A percentile compares a stretch with the other conserved stretches of the same genome.
Conservation (phyloP, 2,329 filamentous ascomycete species). For the Lachnellula suecica region DNA sequence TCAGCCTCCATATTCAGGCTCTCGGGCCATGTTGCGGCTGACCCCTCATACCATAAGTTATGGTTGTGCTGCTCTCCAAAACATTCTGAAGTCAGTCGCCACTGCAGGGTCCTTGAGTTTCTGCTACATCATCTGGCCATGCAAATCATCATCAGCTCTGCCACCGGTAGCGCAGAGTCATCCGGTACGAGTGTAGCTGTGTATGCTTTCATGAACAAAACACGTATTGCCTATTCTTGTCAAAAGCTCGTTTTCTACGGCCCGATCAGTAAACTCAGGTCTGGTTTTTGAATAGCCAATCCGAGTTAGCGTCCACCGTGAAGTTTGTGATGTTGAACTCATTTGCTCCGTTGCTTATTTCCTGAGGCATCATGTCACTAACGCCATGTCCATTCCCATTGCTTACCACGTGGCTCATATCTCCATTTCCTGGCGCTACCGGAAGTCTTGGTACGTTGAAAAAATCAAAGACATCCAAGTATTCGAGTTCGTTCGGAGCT, state of each 20-base stretch:
- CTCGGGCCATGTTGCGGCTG: neutral
- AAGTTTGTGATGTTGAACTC: conserved; percentile 79
- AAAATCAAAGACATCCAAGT: conserved; percentile 90
- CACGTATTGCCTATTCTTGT: neutral
- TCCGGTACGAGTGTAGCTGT: neutral
- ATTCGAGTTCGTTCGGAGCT: conserved; percentile 81
- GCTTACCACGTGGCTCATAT: conserved; percentile 27
- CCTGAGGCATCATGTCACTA: conserved; percentile 32
- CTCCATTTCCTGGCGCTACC: conserved; percentile 34
- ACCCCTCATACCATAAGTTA: no score
- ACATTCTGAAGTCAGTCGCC: no score
- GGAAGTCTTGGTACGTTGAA: conserved; percentile 84
- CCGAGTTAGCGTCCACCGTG: conserved; percentile 70
- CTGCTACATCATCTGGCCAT: neutral
- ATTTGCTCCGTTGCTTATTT: conserved; percentile 36
- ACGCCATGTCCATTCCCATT: conserved; percentile 16
- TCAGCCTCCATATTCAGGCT: neutral
- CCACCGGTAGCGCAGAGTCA: neutral
- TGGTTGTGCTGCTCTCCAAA: no score
- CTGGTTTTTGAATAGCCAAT: conserved; percentile 68
- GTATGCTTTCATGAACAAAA: neutral
- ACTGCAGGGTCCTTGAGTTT: neutral
- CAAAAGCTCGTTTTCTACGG: neutral
- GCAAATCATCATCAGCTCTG: neutral
- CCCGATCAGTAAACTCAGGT: conserved; percentile 14